Conservation (phyloP, 805 yeast genomes). For the Diddensiella caesifluorescens region DNA sequence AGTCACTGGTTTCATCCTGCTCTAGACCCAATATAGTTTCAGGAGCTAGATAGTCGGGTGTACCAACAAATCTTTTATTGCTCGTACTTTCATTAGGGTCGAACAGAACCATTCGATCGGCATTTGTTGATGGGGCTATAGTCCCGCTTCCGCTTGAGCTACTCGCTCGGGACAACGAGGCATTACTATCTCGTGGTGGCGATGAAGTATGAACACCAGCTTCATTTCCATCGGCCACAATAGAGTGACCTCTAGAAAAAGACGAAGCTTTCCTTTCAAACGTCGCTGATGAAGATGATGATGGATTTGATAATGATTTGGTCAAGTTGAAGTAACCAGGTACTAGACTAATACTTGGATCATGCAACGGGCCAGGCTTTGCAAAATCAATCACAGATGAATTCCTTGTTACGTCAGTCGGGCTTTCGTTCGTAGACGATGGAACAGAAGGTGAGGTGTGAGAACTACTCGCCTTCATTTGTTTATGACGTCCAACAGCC, state of each 20-base stretch:
- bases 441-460: constrained; percentile 5
- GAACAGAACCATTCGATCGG: constrained; percentile 40
- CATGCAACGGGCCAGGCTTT: constrained; percentile 15
- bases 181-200: too few relatives aligned
- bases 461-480: constrained; percentile 5
- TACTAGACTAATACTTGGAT: constrained; percentile 27
- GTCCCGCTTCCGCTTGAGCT: constrained; percentile 4
- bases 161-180: neutral
- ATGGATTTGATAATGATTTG: constrained; percentile 5
- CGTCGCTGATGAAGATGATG: constrained; percentile 7
- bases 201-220: too few relatives aligned
- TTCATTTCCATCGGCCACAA: too few relatives aligned
- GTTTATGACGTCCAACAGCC: constrained; percentile 66
- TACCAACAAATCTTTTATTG: constrained; percentile 76
- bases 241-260: constrained; percentile 23
- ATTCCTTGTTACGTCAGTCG: constrained; percentile 2
- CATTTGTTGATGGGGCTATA: neutral
- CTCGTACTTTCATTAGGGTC: constrained; percentile 58
- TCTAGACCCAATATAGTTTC: constrained; percentile 84
- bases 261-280: constrained; percentile 20
- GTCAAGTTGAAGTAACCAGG: constrained; percentile 25
- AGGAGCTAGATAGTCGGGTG: constrained; percentile 97
- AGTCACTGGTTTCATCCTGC: constrained; percentile 83
- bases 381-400: neutral
- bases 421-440: constrained; percentile 6